Evolutionary conservation across 352 stramenopile genomes (phyloP), one percentile per base, ranked within the genome.

Genomic region (Saprolegnia diclina): DNA sequence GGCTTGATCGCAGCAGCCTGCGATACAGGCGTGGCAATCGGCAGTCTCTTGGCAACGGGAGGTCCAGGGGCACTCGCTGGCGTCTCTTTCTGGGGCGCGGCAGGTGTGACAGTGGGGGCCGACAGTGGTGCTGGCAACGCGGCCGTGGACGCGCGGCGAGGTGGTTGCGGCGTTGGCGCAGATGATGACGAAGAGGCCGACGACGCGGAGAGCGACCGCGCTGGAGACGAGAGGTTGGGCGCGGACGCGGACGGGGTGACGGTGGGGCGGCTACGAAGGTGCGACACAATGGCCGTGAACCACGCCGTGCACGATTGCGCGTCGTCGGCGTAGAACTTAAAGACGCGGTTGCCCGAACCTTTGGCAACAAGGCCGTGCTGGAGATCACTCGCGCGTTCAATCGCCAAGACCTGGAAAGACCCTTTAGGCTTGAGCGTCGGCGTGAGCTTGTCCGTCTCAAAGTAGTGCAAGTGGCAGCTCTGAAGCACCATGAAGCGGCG

Each of bases 401-500:
- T n/a, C 1, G 7, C 42, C 13, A 14, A 4, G 18, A 48, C 42
- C 13, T 14, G 13, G 7, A 48, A 48, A n/a, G 42, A 48, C 3
- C 42, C 42, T n/a, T 48, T 48, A 7, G 42, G 42, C 42, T 48
- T 48, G 42, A 48, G 42, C 13, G 13, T 78, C 19, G 79, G 65
- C 64, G 85, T 74, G 64, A 83, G 68, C 56, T 83, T 77, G 54
- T 74, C 84, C 65, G 83, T 83, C 73, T 93, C 91, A 73, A 91
- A 93, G 76, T 93, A 91, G 32, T 83, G 82, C 64, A 91, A 63
- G 67, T 93, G 79, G 21, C 74, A 73, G 29, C 79, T 75, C 65
- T 93, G 89, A 71, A 85, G 86, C 26, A 93, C 83, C 5, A 93
- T 77, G 71, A 91, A 91, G 16, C 85, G 83, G 72, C 91, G 91